Evolutionary conservation across 2,329 filamentous ascomycete genomes (phyloP), one percentile per base, ranked within the genome.

Genomic region (Acrocalymma vagum): DNA sequence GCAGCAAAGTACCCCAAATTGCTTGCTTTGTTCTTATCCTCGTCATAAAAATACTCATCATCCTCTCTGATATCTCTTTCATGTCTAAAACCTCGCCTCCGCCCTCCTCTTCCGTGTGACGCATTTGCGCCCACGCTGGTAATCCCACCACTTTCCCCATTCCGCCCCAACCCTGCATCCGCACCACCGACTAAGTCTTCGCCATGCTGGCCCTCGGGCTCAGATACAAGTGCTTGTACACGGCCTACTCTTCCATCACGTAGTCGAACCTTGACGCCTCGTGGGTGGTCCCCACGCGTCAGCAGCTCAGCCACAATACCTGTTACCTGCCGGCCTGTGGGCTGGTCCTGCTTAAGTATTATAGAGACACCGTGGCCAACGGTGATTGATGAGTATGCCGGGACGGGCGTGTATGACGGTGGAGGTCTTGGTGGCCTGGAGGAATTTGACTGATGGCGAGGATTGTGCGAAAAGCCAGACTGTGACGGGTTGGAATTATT

Each of bases 211-310:
- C 58, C 45, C 20, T 62, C 56, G 2, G 26, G 45, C 48, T 29
- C 62, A 38, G 11, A 43, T 3, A 69, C 73, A 67, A 89, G 77
- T 29, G 77, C 74, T 67, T 92, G 88, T 18, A 93, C 88, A 11
- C 88, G 74, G 2, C 88, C 88, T 3, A 93, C 81, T 17, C 86
- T 78, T 1, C 88, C 88, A 63, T 88, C 86, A 1, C 74, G 71
- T 5, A 93, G 74, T 3, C 88, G 81, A 16, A 92, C 87, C 67
- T 92, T 93, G 72, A 92, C 88, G 23, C 88, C 88, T 8, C 86
- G 79, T 3, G 87, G 86, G 58, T 93, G 88, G 53, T 92, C 82
- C 17, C 87, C 86, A 1, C 81, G 75, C 2, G 88, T 92, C 31
- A 93, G 75, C 0, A 92, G 67, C 29, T 90, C 81, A 36, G 78